Percentiles rank a stretch among this genome's conserved stretches.
phyloP scores from a whole-genome alignment of 192 early-diverging fungal species.

The Mortierella alpina region DNA sequence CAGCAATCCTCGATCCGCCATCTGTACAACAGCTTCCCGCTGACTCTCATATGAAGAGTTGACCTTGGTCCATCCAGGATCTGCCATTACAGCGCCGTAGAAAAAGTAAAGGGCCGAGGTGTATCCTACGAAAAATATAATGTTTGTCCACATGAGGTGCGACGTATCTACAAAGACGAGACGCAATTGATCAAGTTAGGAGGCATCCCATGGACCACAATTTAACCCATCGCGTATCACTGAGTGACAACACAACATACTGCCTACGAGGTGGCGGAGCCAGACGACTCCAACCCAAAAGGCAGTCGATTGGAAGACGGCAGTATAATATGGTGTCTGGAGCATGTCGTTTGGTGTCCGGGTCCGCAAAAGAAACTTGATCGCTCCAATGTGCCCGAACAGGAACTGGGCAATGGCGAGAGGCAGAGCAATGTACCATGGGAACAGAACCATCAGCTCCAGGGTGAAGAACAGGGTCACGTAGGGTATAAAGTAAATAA shows the following conservation, averaged over 20 bases:
- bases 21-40: constrained; percentile 63
- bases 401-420: constrained; percentile 64
- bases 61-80: constrained; percentile 86
- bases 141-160: constrained; percentile 68
- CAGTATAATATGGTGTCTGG: constrained; percentile 84
- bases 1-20: constrained; percentile 76
- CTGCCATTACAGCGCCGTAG: constrained; percentile 74
- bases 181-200: not conserved
- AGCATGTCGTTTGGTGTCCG: constrained; percentile 65
- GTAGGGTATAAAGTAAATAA: constrained; percentile 79
- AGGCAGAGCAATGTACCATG: constrained; percentile 84
- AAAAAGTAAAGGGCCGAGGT: constrained; percentile 76
- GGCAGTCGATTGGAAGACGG: constrained; percentile 89
- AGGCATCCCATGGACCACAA: not conserved
- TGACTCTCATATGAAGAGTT: constrained; percentile 56
- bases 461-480: constrained; percentile 70
- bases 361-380: constrained; percentile 68
- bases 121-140: constrained; percentile 75
- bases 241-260: constrained; percentile 56
- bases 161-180: constrained; percentile 64
- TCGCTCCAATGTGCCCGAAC: constrained; percentile 66
- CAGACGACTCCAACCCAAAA: constrained; percentile 78
- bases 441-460: constrained; percentile 67
- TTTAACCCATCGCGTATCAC: not conserved
- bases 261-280: constrained; percentile 72